Base-by-base conservation (phyloP, 129 eudicot species). In the Kitagawia praeruptora region DNA sequence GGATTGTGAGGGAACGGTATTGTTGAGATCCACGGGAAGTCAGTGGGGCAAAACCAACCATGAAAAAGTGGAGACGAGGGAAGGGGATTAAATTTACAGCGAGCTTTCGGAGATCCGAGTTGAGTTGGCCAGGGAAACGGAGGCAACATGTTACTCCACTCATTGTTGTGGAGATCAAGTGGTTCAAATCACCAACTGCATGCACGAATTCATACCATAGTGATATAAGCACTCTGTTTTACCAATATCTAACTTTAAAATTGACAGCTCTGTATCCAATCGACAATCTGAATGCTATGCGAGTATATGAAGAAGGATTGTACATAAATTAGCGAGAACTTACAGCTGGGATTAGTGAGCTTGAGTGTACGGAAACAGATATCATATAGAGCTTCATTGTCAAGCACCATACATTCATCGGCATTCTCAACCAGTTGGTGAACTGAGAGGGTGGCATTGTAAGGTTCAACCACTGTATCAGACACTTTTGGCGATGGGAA, bases 381-480 rank as follows among this genome's bases (percentile, higher is more conserved):
- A 78, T 92, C 97, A 37, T 91, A 91, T 74, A 91, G 87, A 14
- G 97, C 97, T 80, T 91, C 93, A 39, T 91, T 88, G 75, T 88
- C 96, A 54, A 91, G 96, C 63, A 89, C 93, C 96, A 91, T 91
- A 81, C 97, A 92, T 66, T 92, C 97, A 19, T 92, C 95, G 3
- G 97, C 97, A 67, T 92, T 92, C 74, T 92, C 97, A 23, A 92
- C 94, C 25, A 92, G 87, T 40, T 92, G 97, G 85, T 92, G 97
- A 37, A 92, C 97, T 1, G 97, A 92, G 58, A 92, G 92, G 77
- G 97, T 92, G 85, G 97, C 97, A 21, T 92, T 92, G 73, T 92
- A 92, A 4, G 97, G 97, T 82, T 92, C 97, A 8, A 92, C 97
- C 75, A 92, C 97, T 2, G 97, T 92, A 72, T 91, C 97, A 23